These are phyloP conservation scores for Diospyros lotus DNA, from an alignment of 148 eudicot genomes.

Conservation along the genomic window DNA sequence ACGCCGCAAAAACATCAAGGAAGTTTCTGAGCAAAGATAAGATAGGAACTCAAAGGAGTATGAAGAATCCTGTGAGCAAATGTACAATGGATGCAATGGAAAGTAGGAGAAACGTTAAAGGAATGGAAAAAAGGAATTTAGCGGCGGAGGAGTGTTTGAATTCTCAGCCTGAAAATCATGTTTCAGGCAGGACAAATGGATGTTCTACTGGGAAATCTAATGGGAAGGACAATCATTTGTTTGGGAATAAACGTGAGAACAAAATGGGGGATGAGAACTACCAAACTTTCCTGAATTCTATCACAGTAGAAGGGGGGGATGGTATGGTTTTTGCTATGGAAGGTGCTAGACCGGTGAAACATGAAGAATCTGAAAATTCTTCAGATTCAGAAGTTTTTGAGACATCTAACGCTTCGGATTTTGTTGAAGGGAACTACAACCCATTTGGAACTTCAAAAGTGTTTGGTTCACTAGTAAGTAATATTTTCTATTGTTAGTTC, in stretches of 20 bases:
- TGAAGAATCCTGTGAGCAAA: neutral
- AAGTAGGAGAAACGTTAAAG: neutral
- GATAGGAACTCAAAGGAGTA: slow-evolving; percentile 1
- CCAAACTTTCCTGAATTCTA: neutral
- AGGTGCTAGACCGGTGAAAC: slow-evolving; percentile 4
- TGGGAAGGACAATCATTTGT: neutral
- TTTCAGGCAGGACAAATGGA: neutral
- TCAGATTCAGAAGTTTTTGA: slow-evolving; percentile 12
- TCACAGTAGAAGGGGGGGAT: neutral
- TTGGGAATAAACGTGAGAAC: neutral
- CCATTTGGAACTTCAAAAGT: slow-evolving; percentile 11
- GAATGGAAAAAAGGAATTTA: slow-evolving; percentile 2
- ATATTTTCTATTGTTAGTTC: neutral
- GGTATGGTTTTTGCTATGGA: neutral
- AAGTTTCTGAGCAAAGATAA: neutral
- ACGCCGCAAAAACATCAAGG: slow-evolving; percentile 6
- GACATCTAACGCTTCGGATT: slow-evolving; percentile 4
- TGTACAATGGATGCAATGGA: neutral
- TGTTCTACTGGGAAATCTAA: neutral
- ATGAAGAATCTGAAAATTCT: slow-evolving; percentile 16
- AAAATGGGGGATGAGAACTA: slow-evolving; percentile 2
- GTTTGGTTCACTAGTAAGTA: slow-evolving; percentile 21
- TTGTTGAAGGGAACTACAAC: neutral
- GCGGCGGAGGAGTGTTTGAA: neutral
- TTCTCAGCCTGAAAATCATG: neutral